phyloP scores from a whole-genome alignment of 2,329 filamentous ascomycete genomes.

The Penicillium sclerotigenum region DNA sequence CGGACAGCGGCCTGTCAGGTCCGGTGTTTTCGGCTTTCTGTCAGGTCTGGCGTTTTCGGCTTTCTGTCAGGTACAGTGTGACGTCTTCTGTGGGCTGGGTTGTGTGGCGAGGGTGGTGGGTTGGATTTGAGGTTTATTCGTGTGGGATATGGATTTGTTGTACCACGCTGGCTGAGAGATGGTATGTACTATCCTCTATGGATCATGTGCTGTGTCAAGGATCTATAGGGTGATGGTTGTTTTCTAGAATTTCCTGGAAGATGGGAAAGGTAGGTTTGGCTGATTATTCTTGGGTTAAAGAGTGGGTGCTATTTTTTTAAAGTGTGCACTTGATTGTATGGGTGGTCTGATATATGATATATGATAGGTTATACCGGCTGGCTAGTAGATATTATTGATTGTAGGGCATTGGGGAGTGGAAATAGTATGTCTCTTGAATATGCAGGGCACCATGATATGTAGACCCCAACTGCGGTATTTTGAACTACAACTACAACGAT shows the following conservation, averaged over 20 bases:
- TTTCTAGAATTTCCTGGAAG: neutral
- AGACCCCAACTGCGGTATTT: neutral
- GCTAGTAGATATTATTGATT: neutral
- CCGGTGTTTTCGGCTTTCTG: slow-evolving; percentile 41
- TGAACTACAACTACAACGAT: neutral
- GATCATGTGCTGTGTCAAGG: neutral
- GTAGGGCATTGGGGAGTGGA: neutral
- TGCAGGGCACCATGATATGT: neutral
- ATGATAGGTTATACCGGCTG: neutral
- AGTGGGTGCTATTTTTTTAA: neutral
- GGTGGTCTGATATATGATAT: neutral
- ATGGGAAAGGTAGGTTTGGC: neutral
- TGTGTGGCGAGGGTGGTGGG: neutral
- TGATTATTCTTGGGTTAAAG: too few relatives aligned
- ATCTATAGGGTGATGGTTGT: neutral
- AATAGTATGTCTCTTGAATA: neutral
- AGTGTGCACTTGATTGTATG: neutral
- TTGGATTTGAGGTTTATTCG: neutral
- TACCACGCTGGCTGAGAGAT: neutral
- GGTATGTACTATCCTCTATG: neutral
- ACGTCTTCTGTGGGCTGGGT: neutral
- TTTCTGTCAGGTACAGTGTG: slow-evolving; percentile 4
- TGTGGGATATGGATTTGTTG: neutral
- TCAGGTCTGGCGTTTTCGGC: slow-evolving; percentile 42
- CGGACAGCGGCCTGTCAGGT: too few relatives aligned